Base-by-base conservation (phyloP, 1,284 basidiomycete species). In the Fistulinella staudtii region DNA sequence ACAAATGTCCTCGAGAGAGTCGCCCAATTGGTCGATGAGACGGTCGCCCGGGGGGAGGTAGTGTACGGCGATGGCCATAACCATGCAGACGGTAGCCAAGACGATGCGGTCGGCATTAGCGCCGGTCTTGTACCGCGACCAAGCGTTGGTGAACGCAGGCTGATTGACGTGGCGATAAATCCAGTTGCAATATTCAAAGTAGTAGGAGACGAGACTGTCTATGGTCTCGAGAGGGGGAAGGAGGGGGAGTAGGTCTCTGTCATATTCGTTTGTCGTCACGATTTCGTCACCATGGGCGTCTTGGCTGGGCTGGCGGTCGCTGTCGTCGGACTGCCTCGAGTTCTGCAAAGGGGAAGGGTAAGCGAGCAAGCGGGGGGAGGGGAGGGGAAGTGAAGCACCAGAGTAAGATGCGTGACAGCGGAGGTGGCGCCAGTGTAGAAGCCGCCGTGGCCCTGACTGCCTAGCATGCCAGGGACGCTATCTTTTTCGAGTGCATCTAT, bases 141-240 rank as follows among this genome's bases (percentile, higher is more conserved):
- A 90, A 18, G 79, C 77, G 11, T 71, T 64, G 11, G 68, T 65
- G 57, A 89, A 85, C 5, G 79, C 67, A 2, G 65, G 45, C 44
- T 80, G 73, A 62, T 87, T 82, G 47, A 89, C 75, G 60, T 86
- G 81, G 28, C 83, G 77, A 63, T 88, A 86, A 43, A 89, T 79
- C 87, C 86, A 89, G 62, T 85, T 88, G 72, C 85, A 88, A 57
- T 85, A 85, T 54, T 85, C 82, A 54, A 89, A 89, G 64, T 89
- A 89, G 64, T 80, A 84, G 40, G 67, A 66, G 56, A 89, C 73
- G 40, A 89, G 77, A 23, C 74, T 76, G 57, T 89, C 87, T 53
- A 87, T 80, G 41, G 79, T 68, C 37, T 81, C 74, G 40, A 81
- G 64, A 27, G 75, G 68, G 2, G 87, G 87, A 3, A 89, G 74